Conservation (phyloP, 257 asterid species). For the Coffea eugenioides region DNA sequence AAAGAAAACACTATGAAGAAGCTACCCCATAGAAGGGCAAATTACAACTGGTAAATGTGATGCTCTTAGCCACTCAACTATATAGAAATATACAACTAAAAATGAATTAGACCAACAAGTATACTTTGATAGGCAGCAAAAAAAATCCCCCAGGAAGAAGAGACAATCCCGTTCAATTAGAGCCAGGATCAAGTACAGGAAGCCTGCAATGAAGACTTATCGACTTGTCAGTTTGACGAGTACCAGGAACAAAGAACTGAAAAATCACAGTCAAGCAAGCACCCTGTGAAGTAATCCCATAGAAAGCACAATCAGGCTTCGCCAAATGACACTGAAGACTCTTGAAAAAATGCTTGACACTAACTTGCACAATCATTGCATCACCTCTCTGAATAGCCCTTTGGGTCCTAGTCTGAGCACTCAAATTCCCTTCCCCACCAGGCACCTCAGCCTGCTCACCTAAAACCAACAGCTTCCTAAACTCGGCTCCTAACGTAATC, state of each 20-base stretch:
- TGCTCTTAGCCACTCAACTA: not conserved
- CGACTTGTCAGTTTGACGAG: conserved; percentile 71
- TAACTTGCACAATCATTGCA: conserved; percentile 78
- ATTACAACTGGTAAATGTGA: not conserved
- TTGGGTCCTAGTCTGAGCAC: conserved; percentile 55
- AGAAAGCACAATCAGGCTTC: conserved; percentile 84
- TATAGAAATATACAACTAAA: not conserved
- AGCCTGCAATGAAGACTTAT: conserved; percentile 84
- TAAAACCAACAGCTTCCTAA: conserved; percentile 57
- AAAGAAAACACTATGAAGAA: not conserved
- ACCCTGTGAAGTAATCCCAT: conserved; percentile 68
- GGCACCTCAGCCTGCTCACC: conserved; percentile 65
- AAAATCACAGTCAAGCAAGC: conserved; percentile 74
- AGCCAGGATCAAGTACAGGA: conserved; percentile 92
- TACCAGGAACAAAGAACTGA: conserved; percentile 88
- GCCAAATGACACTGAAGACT: conserved; percentile 75
- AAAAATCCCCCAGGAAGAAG: not conserved
- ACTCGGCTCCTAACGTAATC: conserved; percentile 76
- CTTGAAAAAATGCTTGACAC: conserved; percentile 84
- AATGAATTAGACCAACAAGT: not conserved
- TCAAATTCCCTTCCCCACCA: conserved; percentile 39
- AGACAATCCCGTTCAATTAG: conserved; percentile 35
- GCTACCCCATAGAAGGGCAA: not conserved
- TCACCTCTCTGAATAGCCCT: conserved; percentile 73
- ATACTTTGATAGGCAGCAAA: not conserved